phyloP scores from a whole-genome alignment of 371 early-diverging fungal genomes.

The Mucor plumbeus region DNA sequence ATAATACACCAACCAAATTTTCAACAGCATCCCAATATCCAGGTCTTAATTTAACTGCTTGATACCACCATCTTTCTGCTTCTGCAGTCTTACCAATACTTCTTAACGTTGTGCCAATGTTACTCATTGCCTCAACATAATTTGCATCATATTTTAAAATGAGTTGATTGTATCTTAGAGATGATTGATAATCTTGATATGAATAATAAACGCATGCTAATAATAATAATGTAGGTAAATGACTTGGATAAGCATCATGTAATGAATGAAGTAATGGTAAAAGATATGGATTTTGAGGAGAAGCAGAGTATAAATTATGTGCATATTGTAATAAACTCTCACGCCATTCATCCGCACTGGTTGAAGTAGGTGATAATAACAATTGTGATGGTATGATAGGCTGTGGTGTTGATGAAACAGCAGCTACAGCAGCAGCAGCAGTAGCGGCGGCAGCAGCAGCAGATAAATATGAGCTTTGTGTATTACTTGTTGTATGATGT shows the following conservation, averaged over 20 bases:
- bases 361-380: neutral
- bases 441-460: slow-evolving; percentile 45
- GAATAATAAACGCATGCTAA: slow-evolving; percentile 90
- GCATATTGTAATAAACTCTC: slow-evolving; percentile 73
- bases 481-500: slow-evolving; percentile 14
- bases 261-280: slow-evolving; percentile 68
- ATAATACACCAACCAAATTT: slow-evolving; percentile 84
- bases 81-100: slow-evolving; percentile 75
- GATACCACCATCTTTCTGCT: slow-evolving; percentile 89
- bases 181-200: slow-evolving; percentile 70
- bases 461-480: slow-evolving; percentile 17
- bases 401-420: slow-evolving; percentile 31
- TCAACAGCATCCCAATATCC: slow-evolving; percentile 94
- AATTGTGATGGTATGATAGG: slow-evolving; percentile 15
- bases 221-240: slow-evolving; percentile 83
- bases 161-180: slow-evolving; percentile 78
- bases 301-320: slow-evolving; percentile 66
- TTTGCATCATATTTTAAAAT: slow-evolving; percentile 82
- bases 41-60: slow-evolving; percentile 82
- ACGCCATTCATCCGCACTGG: slow-evolving; percentile 49
- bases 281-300: slow-evolving; percentile 58
- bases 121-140: slow-evolving; percentile 92
- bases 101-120: slow-evolving; percentile 88
- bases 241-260: slow-evolving; percentile 65
- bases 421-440: slow-evolving; percentile 34